Percentiles rank a stretch among this genome's conserved stretches.
Evolutionary conservation across 78 protist genomes (phyloP).

Genomic region (Acrasis kona): DNA sequence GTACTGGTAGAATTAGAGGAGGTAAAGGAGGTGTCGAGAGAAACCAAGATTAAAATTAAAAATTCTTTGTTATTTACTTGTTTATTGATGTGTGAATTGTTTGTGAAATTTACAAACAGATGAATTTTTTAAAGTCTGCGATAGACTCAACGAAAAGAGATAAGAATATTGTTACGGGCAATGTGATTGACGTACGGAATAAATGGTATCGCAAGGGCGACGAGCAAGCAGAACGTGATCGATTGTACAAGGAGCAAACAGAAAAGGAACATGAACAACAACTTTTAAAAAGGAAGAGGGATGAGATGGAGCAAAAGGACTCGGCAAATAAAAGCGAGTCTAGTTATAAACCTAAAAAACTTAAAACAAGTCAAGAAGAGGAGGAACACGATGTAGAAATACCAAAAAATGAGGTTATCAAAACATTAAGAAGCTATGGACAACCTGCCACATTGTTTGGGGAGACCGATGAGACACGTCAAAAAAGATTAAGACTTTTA

Average conservation of each 20-base stretch:
- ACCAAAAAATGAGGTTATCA: too few relatives aligned
- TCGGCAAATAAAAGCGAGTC: not conserved
- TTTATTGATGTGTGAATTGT: not conserved
- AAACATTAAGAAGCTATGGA: not conserved
- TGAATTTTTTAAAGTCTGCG: not conserved
- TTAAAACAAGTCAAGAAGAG: not conserved
- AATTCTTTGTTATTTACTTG: not conserved
- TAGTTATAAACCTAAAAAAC: not conserved
- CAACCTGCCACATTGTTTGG: not conserved
- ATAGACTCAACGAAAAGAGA: not conserved
- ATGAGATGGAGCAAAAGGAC: not conserved
- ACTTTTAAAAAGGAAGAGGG: not conserved
- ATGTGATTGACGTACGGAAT: not conserved
- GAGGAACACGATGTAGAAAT: not conserved
- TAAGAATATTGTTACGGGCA: not conserved
- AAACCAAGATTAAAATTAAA: not conserved
- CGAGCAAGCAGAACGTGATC: not conserved
- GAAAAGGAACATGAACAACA: not conserved
- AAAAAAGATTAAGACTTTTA: not conserved
- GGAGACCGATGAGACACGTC: not conserved
- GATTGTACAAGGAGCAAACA: not conserved
- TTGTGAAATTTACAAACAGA: too few relatives aligned
- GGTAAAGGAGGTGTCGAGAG: constrained; percentile 14
- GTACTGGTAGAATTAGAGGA: constrained; percentile 90
- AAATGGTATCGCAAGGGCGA: not conserved